Evolutionary conservation across 2,329 filamentous ascomycete genomes (phyloP).

Genomic region (Xylaria sp.): DNA sequence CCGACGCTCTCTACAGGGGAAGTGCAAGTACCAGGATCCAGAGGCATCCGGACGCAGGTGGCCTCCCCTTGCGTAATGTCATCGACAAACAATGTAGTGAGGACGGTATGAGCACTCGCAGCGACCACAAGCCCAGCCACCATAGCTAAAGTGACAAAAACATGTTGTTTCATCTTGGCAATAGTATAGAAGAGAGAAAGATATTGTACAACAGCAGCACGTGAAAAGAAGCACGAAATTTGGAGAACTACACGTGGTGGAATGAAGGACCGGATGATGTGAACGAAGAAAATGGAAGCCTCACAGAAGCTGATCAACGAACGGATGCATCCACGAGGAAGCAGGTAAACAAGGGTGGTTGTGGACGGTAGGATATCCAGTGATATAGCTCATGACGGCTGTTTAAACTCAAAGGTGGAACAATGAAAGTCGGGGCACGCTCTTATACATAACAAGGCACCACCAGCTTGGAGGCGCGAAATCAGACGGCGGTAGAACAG

Average conservation of each 20-base stretch:
- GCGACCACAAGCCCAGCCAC: slow-evolving; percentile 51
- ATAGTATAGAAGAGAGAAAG: slow-evolving; percentile 4
- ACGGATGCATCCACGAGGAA: slow-evolving; percentile 19
- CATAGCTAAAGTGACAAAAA: slow-evolving; percentile 50
- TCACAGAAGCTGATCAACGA: slow-evolving; percentile 35
- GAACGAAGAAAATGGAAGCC: slow-evolving; percentile 33
- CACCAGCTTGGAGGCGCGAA: neutral
- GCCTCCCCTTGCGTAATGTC: slow-evolving; percentile 74
- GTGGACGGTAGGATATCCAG: neutral
- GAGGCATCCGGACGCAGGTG: slow-evolving; percentile 76
- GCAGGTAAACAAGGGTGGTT: neutral
- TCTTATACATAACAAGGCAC: slow-evolving; percentile 15
- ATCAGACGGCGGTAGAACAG: neutral
- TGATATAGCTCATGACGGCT: neutral
- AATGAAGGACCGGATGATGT: slow-evolving; percentile 23
- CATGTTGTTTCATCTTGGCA: slow-evolving; percentile 53
- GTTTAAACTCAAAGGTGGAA: neutral
- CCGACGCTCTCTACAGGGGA: slow-evolving; percentile 67
- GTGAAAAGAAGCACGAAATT: neutral
- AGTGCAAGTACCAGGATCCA: slow-evolving; percentile 62
- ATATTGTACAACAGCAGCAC: neutral
- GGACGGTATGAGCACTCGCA: slow-evolving; percentile 68
- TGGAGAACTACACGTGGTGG: slow-evolving; percentile 4
- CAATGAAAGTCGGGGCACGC: neutral
- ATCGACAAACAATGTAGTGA: slow-evolving; percentile 73